These are phyloP conservation scores for Mollisia scopiformis DNA, from an alignment of 2,329 filamentous ascomycete species.

Conservation along the genomic window DNA sequence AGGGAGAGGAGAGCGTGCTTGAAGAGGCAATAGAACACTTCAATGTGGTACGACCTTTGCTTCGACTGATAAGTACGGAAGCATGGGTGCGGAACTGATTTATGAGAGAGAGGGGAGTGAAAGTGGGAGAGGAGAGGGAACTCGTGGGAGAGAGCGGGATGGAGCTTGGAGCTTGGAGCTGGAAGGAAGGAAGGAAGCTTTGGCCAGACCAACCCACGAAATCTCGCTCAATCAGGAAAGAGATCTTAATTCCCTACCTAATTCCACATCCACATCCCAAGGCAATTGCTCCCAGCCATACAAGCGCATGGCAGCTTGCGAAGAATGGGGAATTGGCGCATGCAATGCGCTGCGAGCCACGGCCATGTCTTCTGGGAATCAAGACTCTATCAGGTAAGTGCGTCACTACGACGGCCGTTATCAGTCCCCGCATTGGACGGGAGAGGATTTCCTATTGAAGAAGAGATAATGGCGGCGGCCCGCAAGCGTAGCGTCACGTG, in stretches of 20 bases:
- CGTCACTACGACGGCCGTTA: constrained; percentile 6
- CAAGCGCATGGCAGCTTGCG: neutral
- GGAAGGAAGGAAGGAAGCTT: neutral
- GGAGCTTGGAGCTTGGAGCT: neutral
- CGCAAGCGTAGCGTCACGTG: neutral
- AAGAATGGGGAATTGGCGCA: neutral
- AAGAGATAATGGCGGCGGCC: neutral
- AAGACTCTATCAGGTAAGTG: constrained; percentile 24
- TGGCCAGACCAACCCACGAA: neutral
- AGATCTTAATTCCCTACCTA: too few species aligned
- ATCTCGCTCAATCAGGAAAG: neutral
- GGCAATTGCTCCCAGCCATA: neutral
- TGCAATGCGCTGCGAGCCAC: neutral
- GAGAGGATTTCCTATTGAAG: constrained; percentile 21
- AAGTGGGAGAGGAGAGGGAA: neutral
- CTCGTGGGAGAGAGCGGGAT: neutral
- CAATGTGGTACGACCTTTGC: constrained; percentile 12
- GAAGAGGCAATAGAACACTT: constrained; percentile 15
- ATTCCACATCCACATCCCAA: neutral
- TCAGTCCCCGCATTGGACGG: constrained; percentile 15
- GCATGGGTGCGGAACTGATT: neutral
- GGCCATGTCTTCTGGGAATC: constrained; percentile 13
- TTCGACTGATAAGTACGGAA: neutral
- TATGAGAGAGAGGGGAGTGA: constrained; percentile 1
- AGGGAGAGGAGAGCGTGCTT: constrained; percentile 8